A percentile compares a stretch with the other conserved stretches of the same genome.
Conservation (phyloP, 176 grass and related monocot species). For the Oryza australiensis region DNA sequence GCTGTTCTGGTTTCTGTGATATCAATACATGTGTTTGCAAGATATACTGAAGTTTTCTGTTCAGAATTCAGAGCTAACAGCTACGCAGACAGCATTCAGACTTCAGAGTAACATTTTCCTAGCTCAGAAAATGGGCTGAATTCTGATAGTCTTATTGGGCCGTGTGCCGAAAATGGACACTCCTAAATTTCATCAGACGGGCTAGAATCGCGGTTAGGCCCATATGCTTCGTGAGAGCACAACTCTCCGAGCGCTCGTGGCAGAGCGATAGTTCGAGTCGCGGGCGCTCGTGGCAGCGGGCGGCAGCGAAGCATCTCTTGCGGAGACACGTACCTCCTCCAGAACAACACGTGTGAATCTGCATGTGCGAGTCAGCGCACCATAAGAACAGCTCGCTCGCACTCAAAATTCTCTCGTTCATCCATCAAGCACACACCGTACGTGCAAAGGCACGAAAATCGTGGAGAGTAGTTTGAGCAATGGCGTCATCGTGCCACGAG, state of each 20-base stretch:
- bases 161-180: too few relatives aligned
- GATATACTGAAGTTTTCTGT: neutral
- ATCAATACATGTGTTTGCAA: neutral
- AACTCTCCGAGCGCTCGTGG: too few relatives aligned
- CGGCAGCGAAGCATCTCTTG: too few relatives aligned
- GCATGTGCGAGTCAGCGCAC: neutral
- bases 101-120: too few relatives aligned
- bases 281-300: neutral
- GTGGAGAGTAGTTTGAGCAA: neutral
- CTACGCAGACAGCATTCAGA: neutral
- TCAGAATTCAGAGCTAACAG: neutral
- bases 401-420: too few relatives aligned
- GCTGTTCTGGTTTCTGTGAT: neutral
- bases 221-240: too few relatives aligned
- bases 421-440: too few relatives aligned
- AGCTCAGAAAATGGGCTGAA: neutral
- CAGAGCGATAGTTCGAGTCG: neutral
- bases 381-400: neutral
- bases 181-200: too few relatives aligned
- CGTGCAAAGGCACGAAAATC: neutral
- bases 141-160: neutral
- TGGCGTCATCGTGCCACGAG: slow-evolving; percentile 46
- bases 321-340: slow-evolving; percentile 14
- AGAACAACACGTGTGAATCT: slow-evolving; percentile 29
- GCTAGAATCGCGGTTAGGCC: too few relatives aligned